Evolutionary conservation across 441 rosid species (phyloP).

Genomic region (Erysimum pusillum): DNA sequence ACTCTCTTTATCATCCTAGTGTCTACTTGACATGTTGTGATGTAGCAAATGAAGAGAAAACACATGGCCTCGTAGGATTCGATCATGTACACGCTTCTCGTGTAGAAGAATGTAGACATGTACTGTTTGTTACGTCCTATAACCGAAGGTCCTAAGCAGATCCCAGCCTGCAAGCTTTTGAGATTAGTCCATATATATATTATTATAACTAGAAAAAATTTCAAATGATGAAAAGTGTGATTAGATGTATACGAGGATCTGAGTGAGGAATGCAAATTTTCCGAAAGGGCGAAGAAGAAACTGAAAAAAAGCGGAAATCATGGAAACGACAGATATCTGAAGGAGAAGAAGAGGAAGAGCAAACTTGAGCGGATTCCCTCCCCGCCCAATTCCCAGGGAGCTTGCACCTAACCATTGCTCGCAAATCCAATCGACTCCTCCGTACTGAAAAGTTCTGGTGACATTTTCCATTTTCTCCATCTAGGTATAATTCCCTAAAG

Average conservation of each 20-base stretch:
- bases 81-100: slow-evolving; percentile 36
- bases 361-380: slow-evolving; percentile 34
- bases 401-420: slow-evolving; percentile 27
- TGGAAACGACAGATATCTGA: slow-evolving; percentile 48
- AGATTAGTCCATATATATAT: neutral
- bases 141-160: slow-evolving; percentile 58
- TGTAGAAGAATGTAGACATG: slow-evolving; percentile 38
- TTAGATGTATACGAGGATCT: slow-evolving; percentile 46
- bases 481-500: slow-evolving; percentile 21
- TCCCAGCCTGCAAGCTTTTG: slow-evolving; percentile 51
- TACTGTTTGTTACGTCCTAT: slow-evolving; percentile 45
- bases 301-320: slow-evolving; percentile 37
- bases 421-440: slow-evolving; percentile 40
- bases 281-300: slow-evolving; percentile 52
- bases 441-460: slow-evolving; percentile 6
- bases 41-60: slow-evolving; percentile 52
- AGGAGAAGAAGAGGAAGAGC: slow-evolving; percentile 45
- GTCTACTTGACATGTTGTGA: slow-evolving; percentile 52
- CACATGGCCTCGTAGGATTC: slow-evolving; percentile 51
- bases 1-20: slow-evolving; percentile 43
- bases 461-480: slow-evolving; percentile 40
- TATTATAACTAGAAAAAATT: too few species aligned
- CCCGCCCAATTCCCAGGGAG: slow-evolving; percentile 30
- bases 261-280: slow-evolving; percentile 48
- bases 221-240: neutral